Evolutionary conservation across 1,284 basidiomycete species (phyloP), one percentile per base, ranked within the genome.

Genomic region (Ustilago nuda): DNA sequence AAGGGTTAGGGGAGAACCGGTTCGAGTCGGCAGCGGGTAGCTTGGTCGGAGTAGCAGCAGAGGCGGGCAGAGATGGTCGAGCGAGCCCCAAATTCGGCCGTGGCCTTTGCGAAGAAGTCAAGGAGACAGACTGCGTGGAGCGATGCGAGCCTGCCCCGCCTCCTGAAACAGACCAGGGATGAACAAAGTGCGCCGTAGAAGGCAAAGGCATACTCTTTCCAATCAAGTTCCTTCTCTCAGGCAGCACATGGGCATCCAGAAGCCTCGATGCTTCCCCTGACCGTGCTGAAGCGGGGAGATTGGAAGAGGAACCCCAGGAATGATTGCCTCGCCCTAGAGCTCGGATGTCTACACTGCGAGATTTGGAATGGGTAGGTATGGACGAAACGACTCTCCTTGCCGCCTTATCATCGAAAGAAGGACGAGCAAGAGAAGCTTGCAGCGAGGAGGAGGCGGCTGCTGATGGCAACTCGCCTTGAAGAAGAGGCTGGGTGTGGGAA

Each of bases 401-500:
- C 11, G 62, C 23, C 23, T 62, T 60, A 30, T 67, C 55, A 12
- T 71, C 61, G 27, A 61, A 43, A 1, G 55, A 50, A 30, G 53
- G 39, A 30, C 54, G 50, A 12, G 13, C n/a, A 4, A 36, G 27
- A 4, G 46, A 52, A 4, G 41, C n/a, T 45, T 65, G 30, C 3
- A 37, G 33, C 8, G 64, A 35, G 23, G 64, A 35, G 23, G 58
- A n/a, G 7, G 3, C 23, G 23, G 51, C 39, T 15, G 69, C 36
- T 23, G 61, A 52, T 13, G 66, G 48, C 43, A 80, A 71, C 43
- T 73, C 62, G 53, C n/a, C 43, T 51, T 73, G 67, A 35, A 58
- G 61, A 6, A 80, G 53, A 5, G 78, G 85, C 92, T 75, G 92
- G 0, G 87, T 84, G 51, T 85, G 86, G n/a, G 87, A 81, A 36